phyloP scores from a whole-genome alignment of 2,329 filamentous ascomycete species.

The Exophiala viscosa region DNA sequence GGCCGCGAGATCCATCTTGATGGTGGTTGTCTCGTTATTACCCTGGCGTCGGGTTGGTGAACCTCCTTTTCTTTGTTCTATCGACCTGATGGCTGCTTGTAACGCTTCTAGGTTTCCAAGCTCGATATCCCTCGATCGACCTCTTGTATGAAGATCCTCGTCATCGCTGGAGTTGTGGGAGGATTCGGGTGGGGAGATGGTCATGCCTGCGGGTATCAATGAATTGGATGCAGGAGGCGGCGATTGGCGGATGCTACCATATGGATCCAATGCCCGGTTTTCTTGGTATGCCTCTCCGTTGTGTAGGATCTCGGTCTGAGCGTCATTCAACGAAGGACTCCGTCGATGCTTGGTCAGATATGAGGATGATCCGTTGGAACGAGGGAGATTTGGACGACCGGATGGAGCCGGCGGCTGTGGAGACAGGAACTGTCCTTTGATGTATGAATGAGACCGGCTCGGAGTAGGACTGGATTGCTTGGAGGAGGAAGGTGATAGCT shows the following conservation, averaged over 20 bases:
- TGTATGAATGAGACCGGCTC: constrained; percentile 51
- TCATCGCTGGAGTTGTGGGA: constrained; percentile 78
- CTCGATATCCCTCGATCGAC: constrained; percentile 35
- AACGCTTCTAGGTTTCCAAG: constrained; percentile 59
- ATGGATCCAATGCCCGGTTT: constrained; percentile 35
- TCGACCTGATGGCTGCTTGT: constrained; percentile 76
- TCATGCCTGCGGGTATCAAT: constrained; percentile 74
- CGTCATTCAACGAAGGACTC: constrained; percentile 49
- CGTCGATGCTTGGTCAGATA: constrained; percentile 61
- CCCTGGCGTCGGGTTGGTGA: constrained; percentile 50
- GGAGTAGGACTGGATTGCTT: constrained; percentile 50
- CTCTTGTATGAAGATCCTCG: constrained; percentile 54
- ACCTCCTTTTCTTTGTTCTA: constrained; percentile 61
- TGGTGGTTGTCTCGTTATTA: constrained; percentile 21
- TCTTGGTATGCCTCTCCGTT: constrained; percentile 26
- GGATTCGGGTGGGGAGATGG: constrained; percentile 90
- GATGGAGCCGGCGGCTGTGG: constrained; percentile 34
- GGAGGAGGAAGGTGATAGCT: constrained; percentile 58
- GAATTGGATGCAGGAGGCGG: constrained; percentile 75
- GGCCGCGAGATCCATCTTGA: constrained; percentile 19
- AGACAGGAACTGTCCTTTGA: constrained; percentile 27
- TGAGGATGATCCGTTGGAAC: constrained; percentile 56
- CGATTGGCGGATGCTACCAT: constrained; percentile 71
- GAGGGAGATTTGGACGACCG: constrained; percentile 49
- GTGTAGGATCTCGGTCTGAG: constrained; percentile 29